phyloP scores from a whole-genome alignment of 495 filamentous ascomycete species.

The Letharia columbiana region DNA sequence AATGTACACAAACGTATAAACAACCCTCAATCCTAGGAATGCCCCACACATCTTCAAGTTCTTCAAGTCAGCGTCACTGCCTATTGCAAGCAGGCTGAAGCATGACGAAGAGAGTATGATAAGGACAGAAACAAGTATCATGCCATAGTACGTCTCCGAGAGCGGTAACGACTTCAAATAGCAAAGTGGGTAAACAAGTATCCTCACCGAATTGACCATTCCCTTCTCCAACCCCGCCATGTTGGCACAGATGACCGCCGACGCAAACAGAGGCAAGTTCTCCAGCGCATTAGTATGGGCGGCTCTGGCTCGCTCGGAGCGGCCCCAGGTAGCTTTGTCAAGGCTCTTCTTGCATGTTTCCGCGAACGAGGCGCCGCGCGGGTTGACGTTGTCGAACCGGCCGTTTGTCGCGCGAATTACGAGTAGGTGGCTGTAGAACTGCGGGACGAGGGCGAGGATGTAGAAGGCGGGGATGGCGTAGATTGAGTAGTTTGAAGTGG shows the following conservation, averaged over 20 bases:
- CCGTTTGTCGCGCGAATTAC: slow-evolving; percentile 20
- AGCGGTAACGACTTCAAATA: neutral
- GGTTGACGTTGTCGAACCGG: slow-evolving; percentile 32
- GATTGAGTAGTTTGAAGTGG: slow-evolving; percentile 30
- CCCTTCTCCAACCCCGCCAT: slow-evolving; percentile 28
- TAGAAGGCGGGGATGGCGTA: slow-evolving; percentile 34
- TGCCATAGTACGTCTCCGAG: neutral
- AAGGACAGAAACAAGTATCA: neutral
- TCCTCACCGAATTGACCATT: slow-evolving; percentile 25
- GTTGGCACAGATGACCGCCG: slow-evolving; percentile 35
- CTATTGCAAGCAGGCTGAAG: neutral
- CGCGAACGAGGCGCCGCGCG: slow-evolving; percentile 25
- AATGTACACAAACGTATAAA: slow-evolving; percentile 32
- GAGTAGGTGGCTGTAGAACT: slow-evolving; percentile 28
- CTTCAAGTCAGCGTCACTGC: neutral
- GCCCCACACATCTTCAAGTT: slow-evolving; percentile 3
- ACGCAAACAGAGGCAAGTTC: slow-evolving; percentile 35
- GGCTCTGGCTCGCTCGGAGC: slow-evolving; percentile 33
- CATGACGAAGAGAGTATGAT: neutral
- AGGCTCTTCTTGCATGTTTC: slow-evolving; percentile 26
- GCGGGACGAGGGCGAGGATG: slow-evolving; percentile 32
- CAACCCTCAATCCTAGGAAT: slow-evolving; percentile 27
- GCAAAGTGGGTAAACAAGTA: neutral
- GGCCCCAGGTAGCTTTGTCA: slow-evolving; percentile 24
- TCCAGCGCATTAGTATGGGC: slow-evolving; percentile 40